Evolutionary conservation across 192 early-diverging fungal genomes (phyloP), one percentile per base, ranked within the genome.

Genomic region (Linnemannia exigua): DNA sequence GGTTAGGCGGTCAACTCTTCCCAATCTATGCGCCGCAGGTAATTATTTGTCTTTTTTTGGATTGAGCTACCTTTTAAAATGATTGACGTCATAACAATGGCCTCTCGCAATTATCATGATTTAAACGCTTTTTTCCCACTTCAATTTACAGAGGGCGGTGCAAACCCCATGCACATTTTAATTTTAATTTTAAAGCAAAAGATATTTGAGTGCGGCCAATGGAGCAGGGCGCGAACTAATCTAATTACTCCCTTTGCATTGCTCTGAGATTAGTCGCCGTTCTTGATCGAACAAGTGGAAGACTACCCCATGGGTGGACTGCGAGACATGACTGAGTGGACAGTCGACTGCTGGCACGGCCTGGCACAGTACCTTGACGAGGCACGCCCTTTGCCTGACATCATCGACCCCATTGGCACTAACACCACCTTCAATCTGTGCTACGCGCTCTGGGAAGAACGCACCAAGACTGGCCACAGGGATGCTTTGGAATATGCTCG

Each of bases 301-400:
- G 82, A 90, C 28, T 97, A 98, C 67, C 91, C 92, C 77, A 87
- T 91, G 58, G 96, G 97, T 28, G 97, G 92, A 20, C 41, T 94
- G 3, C 84, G 94, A 25, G 92, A 93, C 47, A 92, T 95, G 92
- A 79, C 90, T 20, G 90, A 87, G 20, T 88, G 90, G 79, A 91
- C 91, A 17, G 70, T 88, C 3, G 82, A 89, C 22, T 95, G 94
- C 74, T 95, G 92, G 90, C 50, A 82, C 28, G 82, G 78, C 35
- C 72, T 91, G 48, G 68, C 89, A 12, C 44, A 88, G 16, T 91
- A 88, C 72, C 81, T 93, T 54, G 89, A 91, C 50, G 25, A 88
- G 37, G 91, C 84, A 17, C 77, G 70, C 25, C 37, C 48, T 2
- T 67, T 80, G 17, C 76, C 79, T 17, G 52, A 76, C 69, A 37